phyloP scores from a whole-genome alignment of 345 rosid genomes.

The Barbarea vulgaris region DNA sequence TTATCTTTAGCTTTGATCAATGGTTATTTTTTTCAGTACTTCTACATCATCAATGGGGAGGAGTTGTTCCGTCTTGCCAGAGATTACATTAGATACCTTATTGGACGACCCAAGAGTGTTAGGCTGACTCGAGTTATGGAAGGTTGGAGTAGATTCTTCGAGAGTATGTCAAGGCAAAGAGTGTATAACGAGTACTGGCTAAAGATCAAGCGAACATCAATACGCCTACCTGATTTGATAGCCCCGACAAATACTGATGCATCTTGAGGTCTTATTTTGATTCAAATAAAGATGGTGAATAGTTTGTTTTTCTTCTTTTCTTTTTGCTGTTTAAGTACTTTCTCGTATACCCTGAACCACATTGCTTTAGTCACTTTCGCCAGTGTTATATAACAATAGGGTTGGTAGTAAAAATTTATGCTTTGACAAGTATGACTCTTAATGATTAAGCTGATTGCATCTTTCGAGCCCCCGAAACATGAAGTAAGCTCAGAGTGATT shows the following conservation, averaged over 20 bases:
- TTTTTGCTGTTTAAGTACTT: neutral
- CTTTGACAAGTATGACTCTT: neutral
- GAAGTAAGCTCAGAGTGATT: too few relatives aligned
- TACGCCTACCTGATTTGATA: constrained; percentile 57
- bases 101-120: constrained; percentile 53
- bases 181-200: constrained; percentile 51
- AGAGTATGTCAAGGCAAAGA: constrained; percentile 42
- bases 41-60: constrained; percentile 61
- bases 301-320: neutral
- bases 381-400: constrained; percentile 8
- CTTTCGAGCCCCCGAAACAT: too few relatives aligned
- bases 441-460: too few relatives aligned
- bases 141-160: constrained; percentile 45
- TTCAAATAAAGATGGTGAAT: constrained; percentile 8
- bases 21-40: constrained; percentile 49
- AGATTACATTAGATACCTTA: constrained; percentile 66
- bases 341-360: neutral
- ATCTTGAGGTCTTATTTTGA: constrained; percentile 25
- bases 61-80: constrained; percentile 61
- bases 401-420: neutral
- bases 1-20: neutral
- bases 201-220: constrained; percentile 50
- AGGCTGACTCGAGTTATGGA: constrained; percentile 61
- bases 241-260: constrained; percentile 55
- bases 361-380: constrained; percentile 5